These are phyloP conservation scores for Cylindrotheca fusiformis DNA, from an alignment of 108 stramenopile species.

Conservation along the genomic window DNA sequence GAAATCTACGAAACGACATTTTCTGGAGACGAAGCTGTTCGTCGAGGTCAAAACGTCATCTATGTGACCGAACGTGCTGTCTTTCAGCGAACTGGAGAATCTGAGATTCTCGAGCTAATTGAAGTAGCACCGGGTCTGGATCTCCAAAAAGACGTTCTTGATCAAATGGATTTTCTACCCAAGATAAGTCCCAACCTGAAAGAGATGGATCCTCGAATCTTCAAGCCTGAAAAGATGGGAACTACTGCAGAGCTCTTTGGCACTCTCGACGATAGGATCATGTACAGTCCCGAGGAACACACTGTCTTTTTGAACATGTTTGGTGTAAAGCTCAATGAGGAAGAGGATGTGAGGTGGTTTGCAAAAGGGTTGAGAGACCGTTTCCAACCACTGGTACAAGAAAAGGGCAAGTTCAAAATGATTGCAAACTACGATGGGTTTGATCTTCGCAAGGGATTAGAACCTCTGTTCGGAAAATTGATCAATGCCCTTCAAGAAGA, in stretches of 20 bases:
- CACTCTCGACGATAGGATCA: constrained; percentile 36
- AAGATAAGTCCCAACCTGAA: constrained; percentile 52
- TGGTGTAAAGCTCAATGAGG: constrained; percentile 45
- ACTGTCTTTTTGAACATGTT: constrained; percentile 58
- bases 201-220: constrained; percentile 62
- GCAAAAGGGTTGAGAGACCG: constrained; percentile 29
- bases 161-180: constrained; percentile 77
- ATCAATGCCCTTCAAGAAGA: constrained; percentile 22
- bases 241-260: constrained; percentile 51
- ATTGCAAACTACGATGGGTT: constrained; percentile 65
- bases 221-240: constrained; percentile 50
- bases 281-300: constrained; percentile 52
- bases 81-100: constrained; percentile 53
- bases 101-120: constrained; percentile 64
- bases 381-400: constrained; percentile 32
- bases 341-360: constrained; percentile 60
- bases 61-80: constrained; percentile 83
- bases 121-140: constrained; percentile 86
- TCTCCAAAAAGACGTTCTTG: constrained; percentile 70
- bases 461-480: constrained; percentile 32
- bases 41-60: constrained; percentile 66
- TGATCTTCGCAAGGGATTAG: constrained; percentile 42
- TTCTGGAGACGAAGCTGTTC: constrained; percentile 65
- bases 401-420: constrained; percentile 45
- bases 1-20: constrained; percentile 70